phyloP scores from a whole-genome alignment of 495 filamentous ascomycete genomes.

The Penicillium turbatum region DNA sequence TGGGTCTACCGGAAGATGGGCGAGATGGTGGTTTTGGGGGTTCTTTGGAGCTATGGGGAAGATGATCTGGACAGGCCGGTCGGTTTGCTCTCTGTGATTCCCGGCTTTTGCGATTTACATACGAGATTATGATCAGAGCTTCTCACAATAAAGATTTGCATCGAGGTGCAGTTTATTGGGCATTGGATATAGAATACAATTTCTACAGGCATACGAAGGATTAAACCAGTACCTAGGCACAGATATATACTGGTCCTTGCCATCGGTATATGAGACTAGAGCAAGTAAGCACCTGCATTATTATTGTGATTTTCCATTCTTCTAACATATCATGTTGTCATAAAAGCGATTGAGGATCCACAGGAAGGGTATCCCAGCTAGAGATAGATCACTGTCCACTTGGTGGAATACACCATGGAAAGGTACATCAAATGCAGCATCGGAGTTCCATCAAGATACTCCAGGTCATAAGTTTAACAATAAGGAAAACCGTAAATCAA shows the following conservation, averaged over 20 bases:
- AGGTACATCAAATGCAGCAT: background rate
- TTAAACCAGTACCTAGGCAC: too few relatives aligned
- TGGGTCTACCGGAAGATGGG: too few relatives aligned
- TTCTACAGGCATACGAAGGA: too few relatives aligned
- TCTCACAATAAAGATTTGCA: background rate
- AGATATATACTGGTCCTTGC: too few relatives aligned
- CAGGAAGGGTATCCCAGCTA: background rate
- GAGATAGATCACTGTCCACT: background rate
- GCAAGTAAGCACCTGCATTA: background rate
- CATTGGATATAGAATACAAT: background rate
- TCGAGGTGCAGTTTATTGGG: background rate
- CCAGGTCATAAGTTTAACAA: slow-evolving; percentile 18
- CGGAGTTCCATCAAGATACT: slow-evolving; percentile 8
- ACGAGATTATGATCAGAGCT: slow-evolving; percentile 23
- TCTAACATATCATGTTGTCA: background rate
- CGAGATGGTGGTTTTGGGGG: too few relatives aligned
- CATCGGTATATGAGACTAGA: too few relatives aligned
- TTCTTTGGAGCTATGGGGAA: too few relatives aligned
- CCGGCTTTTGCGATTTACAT: slow-evolving; percentile 11
- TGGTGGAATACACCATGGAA: background rate
- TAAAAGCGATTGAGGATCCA: background rate
- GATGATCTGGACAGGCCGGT: too few relatives aligned
- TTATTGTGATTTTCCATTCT: background rate
- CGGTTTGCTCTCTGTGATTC: slow-evolving; percentile 8
- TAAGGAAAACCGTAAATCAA: slow-evolving; percentile 6